Percentiles rank a stretch among this genome's conserved stretches.
These are phyloP conservation scores for Candida montana DNA, from an alignment of 805 yeast genomes.

Conservation along the genomic window DNA sequence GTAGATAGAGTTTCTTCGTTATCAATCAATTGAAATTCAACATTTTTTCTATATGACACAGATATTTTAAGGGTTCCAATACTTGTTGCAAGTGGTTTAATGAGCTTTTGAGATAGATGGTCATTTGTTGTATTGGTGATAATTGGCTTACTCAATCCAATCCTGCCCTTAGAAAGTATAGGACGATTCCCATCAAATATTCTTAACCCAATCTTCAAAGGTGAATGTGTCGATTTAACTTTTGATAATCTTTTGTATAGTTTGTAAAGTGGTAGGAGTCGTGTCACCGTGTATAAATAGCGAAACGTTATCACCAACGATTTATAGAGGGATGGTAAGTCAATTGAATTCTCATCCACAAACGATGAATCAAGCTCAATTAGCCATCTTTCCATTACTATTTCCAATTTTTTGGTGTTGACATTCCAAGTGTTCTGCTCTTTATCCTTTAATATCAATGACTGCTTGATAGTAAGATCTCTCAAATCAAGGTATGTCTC, in stretches of 20 bases:
- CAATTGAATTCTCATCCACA: slow-evolving; percentile 35
- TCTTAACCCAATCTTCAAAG: slow-evolving; percentile 51
- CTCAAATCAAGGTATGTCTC: slow-evolving; percentile 77
- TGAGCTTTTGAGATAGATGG: slow-evolving; percentile 55
- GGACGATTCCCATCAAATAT: slow-evolving; percentile 74
- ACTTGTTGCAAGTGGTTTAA: slow-evolving; percentile 70
- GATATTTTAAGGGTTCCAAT: slow-evolving; percentile 69
- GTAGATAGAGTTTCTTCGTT: slow-evolving; percentile 58
- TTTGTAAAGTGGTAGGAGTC: slow-evolving; percentile 68
- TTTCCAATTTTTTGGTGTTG: slow-evolving; percentile 65
- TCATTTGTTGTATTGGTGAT: slow-evolving; percentile 32
- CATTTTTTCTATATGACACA: slow-evolving; percentile 73
- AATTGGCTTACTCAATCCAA: slow-evolving; percentile 73
- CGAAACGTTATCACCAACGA: slow-evolving; percentile 71
- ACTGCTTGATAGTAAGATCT: slow-evolving; percentile 48
- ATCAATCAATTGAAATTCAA: slow-evolving; percentile 61
- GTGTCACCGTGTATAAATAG: slow-evolving; percentile 58
- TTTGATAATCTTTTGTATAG: slow-evolving; percentile 42
- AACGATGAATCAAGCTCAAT: slow-evolving; percentile 63
- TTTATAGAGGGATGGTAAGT: slow-evolving; percentile 65
- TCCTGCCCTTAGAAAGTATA: slow-evolving; percentile 74
- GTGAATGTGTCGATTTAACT: slow-evolving; percentile 31
- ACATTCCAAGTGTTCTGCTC: slow-evolving; percentile 51
- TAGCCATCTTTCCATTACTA: slow-evolving; percentile 94
- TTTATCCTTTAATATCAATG: slow-evolving; percentile 53